phyloP scores from a whole-genome alignment of 2,329 filamentous ascomycete genomes.

The Xylaria sp. region DNA sequence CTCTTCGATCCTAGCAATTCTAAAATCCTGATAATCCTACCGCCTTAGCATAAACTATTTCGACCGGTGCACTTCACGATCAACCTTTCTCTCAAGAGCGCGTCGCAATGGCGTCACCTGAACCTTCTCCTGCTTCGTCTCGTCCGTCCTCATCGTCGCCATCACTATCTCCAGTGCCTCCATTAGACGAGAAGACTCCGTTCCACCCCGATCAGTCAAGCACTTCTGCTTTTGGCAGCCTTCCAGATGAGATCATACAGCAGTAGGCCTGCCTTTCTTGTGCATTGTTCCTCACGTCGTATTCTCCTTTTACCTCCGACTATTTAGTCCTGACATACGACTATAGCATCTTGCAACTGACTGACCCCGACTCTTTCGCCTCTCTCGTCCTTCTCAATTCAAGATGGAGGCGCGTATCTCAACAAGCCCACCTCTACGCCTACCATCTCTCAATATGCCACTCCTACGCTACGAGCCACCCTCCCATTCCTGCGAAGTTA shows the following conservation, averaged over 20 bases:
- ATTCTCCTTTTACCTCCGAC: slow-evolving; percentile 17
- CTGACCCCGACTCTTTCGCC: slow-evolving; percentile 72
- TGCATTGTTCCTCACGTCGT: slow-evolving; percentile 14
- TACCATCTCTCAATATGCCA: slow-evolving; percentile 70
- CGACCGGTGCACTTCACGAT: slow-evolving; percentile 8
- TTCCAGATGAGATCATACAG: slow-evolving; percentile 76
- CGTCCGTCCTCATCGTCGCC: slow-evolving; percentile 6
- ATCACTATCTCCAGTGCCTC: slow-evolving; percentile 9
- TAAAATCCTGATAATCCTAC: slow-evolving; percentile 8
- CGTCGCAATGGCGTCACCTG: slow-evolving; percentile 33
- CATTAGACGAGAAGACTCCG: slow-evolving; percentile 34
- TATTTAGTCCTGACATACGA: slow-evolving; percentile 26
- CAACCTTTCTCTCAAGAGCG: slow-evolving; percentile 8
- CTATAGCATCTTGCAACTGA: slow-evolving; percentile 67
- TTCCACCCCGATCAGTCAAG: slow-evolving; percentile 18
- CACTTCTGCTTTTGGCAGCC: slow-evolving; percentile 60
- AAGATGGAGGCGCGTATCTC: slow-evolving; percentile 72
- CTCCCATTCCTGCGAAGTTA: slow-evolving; percentile 47
- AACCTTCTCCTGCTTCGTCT: neutral
- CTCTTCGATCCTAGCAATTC: slow-evolving; percentile 20
- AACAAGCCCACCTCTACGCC: slow-evolving; percentile 70
- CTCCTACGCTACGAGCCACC: slow-evolving; percentile 65
- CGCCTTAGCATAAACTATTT: neutral
- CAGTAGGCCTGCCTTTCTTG: slow-evolving; percentile 58
- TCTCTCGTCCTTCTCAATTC: slow-evolving; percentile 72